Evolutionary conservation across 306 rosid genomes (phyloP), one percentile per base, ranked within the genome.

Genomic region (Trifolium dubium): DNA sequence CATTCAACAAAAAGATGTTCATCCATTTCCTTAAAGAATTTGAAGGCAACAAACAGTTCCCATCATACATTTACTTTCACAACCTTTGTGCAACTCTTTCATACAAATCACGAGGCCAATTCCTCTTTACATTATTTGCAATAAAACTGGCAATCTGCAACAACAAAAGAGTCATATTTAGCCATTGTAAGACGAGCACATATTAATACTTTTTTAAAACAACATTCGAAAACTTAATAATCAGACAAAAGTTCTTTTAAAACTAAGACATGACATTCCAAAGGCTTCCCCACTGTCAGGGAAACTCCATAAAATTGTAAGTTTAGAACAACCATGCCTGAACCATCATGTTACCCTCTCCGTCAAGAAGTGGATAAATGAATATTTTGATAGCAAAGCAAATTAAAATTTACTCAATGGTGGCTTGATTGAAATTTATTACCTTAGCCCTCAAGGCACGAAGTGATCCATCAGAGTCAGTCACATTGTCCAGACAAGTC

Each of bases 401-500:
- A 19, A 69, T 62, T 4, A 40, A 64, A 40, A 79, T 37, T 35
- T 55, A 55, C 39, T 49, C 30, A 32, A 9, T 11, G 49, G 40
- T 54, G 54, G 30, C 30, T 74, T 53, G 72, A 29, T 69, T 70
- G 43, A 71, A 15, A 7, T 58, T 51, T 51, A 75, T 43, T 80
- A 92, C 99, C 98, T 92, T 92, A 35, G 96, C 93, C 83, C 98
- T 94, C 83, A 94, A 81, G 70, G 97, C 93, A 73, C 96, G 97
- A 44, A 90, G 92, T 49, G 97, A 89, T 79, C 96, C 98, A 70
- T 94, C 99, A 34, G 96, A 80, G 78, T 92, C 96, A 1, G 89
- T 43, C 79, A 85, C 89, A 82, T 94, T 89, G 82, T 94, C 96
- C 83, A 92, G 84, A 84, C 96, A 90, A 28, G 90, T 83, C 72